phyloP scores from a whole-genome alignment of 2,329 filamentous ascomycete genomes.

The Colletotrichum kahawae region DNA sequence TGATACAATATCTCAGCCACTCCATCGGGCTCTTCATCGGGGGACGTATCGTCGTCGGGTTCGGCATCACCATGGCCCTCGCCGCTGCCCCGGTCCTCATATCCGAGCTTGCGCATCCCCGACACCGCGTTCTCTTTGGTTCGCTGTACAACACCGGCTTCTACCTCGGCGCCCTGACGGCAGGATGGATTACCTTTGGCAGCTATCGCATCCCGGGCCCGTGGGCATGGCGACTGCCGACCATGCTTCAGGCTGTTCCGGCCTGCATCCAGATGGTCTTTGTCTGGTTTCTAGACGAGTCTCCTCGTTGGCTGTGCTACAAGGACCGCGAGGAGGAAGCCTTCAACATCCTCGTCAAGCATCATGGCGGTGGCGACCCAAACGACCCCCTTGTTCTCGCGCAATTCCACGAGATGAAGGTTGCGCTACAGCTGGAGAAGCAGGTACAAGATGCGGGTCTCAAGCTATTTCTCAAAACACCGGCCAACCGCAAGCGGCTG shows the following conservation, averaged over 20 bases:
- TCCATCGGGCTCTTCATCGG: slow-evolving; percentile 34
- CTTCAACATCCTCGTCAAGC: slow-evolving; percentile 35
- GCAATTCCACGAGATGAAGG: slow-evolving; percentile 32
- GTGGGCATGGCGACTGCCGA: neutral
- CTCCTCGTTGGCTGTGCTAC: slow-evolving; percentile 36
- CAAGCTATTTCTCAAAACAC: slow-evolving; percentile 25
- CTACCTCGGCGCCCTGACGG: slow-evolving; percentile 38
- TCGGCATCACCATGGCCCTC: slow-evolving; percentile 32
- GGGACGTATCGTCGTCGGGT: slow-evolving; percentile 35
- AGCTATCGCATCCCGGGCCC: slow-evolving; percentile 21
- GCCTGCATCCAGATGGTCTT: neutral
- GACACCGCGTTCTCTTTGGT: slow-evolving; percentile 24
- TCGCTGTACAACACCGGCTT: slow-evolving; percentile 37
- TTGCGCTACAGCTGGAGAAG: neutral
- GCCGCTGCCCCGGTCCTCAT: slow-evolving; percentile 36
- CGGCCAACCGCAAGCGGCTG: slow-evolving; percentile 28
- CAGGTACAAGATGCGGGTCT: neutral
- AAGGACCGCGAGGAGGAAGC: slow-evolving; percentile 35
- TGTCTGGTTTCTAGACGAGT: slow-evolving; percentile 28
- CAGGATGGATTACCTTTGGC: slow-evolving; percentile 41
- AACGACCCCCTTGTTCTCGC: slow-evolving; percentile 53
- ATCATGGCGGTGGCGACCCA: slow-evolving; percentile 58
- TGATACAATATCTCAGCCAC: slow-evolving; percentile 33
- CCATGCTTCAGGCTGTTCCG: neutral
- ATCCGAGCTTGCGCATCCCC: slow-evolving; percentile 30